Conservation (phyloP, 768 basidiomycete species). For the Podaxis pistillaris region DNA sequence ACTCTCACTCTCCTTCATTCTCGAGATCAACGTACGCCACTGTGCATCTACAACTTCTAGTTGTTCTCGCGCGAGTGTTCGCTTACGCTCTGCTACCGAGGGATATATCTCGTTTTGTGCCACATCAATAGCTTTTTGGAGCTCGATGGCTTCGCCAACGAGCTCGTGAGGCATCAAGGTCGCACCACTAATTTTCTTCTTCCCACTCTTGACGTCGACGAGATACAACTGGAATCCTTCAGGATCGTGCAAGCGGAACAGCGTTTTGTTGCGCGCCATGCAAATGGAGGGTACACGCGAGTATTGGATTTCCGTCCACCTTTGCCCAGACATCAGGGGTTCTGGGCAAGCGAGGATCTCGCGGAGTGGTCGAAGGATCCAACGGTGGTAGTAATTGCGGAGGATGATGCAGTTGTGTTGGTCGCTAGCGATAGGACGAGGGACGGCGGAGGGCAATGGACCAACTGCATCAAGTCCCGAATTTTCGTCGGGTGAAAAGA, state of each 20-base stretch:
- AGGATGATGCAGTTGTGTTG: slow-evolving; percentile 37
- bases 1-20: slow-evolving; percentile 47
- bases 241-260: slow-evolving; percentile 58
- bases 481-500: slow-evolving; percentile 34
- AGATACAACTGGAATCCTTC: slow-evolving; percentile 61
- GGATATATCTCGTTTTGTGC: slow-evolving; percentile 17
- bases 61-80: slow-evolving; percentile 31
- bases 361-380: slow-evolving; percentile 59
- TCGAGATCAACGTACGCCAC: slow-evolving; percentile 60
- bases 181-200: slow-evolving; percentile 59
- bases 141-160: slow-evolving; percentile 34
- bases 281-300: slow-evolving; percentile 56
- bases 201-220: slow-evolving; percentile 51
- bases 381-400: slow-evolving; percentile 57
- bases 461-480: slow-evolving; percentile 31
- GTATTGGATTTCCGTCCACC: slow-evolving; percentile 59
- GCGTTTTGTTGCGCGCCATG: slow-evolving; percentile 56
- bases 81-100: slow-evolving; percentile 25
- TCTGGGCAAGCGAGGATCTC: slow-evolving; percentile 46
- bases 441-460: neutral
- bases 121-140: neutral
- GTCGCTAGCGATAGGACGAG: slow-evolving; percentile 18
- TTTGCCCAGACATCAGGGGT: slow-evolving; percentile 57
- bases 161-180: slow-evolving; percentile 67
- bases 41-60: slow-evolving; percentile 58